Percentiles rank a stretch among this genome's conserved stretches.
Evolutionary conservation across 1,139 yeast genomes (phyloP).

Genomic region (Magnusiomyces sp.): DNA sequence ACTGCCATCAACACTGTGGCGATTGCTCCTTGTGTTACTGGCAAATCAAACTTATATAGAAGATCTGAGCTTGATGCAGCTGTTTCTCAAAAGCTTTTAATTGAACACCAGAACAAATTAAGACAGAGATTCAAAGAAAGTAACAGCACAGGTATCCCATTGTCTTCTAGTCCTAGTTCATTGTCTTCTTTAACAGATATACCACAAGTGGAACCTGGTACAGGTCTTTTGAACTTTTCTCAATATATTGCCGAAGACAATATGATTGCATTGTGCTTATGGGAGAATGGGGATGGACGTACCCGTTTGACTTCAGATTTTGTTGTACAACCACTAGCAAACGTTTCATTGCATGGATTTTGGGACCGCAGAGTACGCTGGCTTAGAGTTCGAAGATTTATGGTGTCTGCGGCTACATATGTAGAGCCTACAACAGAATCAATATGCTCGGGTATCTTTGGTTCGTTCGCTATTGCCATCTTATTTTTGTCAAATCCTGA

Average conservation of each 20-base stretch:
- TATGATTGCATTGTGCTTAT: slow-evolving; percentile 80
- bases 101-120: neutral
- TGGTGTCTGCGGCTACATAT: slow-evolving; percentile 79
- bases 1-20: slow-evolving; percentile 64
- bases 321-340: slow-evolving; percentile 68
- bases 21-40: slow-evolving; percentile 89
- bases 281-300: slow-evolving; percentile 59
- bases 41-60: slow-evolving; percentile 78
- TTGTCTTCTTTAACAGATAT: neutral
- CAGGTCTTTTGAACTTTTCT: slow-evolving; percentile 65
- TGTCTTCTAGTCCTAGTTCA: neutral
- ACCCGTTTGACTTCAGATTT: slow-evolving; percentile 74
- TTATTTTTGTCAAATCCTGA: slow-evolving; percentile 30
- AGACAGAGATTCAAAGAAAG: neutral
- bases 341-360: slow-evolving; percentile 44
- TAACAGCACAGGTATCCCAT: no score
- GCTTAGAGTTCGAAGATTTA: slow-evolving; percentile 82
- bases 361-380: slow-evolving; percentile 66
- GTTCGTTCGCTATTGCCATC: slow-evolving; percentile 50
- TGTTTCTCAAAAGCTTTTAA: slow-evolving; percentile 30
- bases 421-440: slow-evolving; percentile 85
- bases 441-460: slow-evolving; percentile 52
- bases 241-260: slow-evolving; percentile 87
- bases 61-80: slow-evolving; percentile 60
- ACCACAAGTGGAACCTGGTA: slow-evolving; percentile 15